A percentile compares a stretch with the other conserved stretches of the same genome.
Evolutionary conservation across 805 yeast genomes (phyloP).

Genomic region (Starmerella vitae): DNA sequence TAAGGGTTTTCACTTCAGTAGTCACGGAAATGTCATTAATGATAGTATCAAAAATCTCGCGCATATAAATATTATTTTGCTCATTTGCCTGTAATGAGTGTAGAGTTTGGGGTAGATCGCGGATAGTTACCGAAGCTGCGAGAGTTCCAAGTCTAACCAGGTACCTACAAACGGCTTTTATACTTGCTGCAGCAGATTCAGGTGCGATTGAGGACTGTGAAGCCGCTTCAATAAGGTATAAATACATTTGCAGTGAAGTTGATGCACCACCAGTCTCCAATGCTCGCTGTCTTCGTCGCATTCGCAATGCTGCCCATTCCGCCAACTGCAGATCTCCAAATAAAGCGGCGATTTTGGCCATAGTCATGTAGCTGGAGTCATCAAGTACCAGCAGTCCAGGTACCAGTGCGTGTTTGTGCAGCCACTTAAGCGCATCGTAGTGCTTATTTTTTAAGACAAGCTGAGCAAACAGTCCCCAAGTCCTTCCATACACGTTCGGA

Average conservation of each 20-base stretch:
- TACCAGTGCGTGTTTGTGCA: slow-evolving; percentile 20
- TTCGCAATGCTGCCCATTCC: slow-evolving; percentile 24
- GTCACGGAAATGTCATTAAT: slow-evolving; percentile 8
- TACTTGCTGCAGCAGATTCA: slow-evolving; percentile 2
- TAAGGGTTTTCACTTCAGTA: slow-evolving; percentile 17
- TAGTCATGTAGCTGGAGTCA: slow-evolving; percentile 21
- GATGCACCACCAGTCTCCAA: background rate
- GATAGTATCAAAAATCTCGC: slow-evolving; percentile 13
- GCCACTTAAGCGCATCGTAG: slow-evolving; percentile 23
- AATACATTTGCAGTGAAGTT: slow-evolving; percentile 10
- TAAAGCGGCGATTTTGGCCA: slow-evolving; percentile 21
- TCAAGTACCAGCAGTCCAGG: slow-evolving; percentile 26
- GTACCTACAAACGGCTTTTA: slow-evolving; percentile 19
- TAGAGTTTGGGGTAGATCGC: slow-evolving; percentile 20
- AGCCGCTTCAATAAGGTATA: slow-evolving; percentile 20
- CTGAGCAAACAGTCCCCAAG: slow-evolving; percentile 26
- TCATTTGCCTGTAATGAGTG: slow-evolving; percentile 9
- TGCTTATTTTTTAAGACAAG: slow-evolving; percentile 17
- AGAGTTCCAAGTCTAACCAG: slow-evolving; percentile 18
- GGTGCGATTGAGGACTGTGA: slow-evolving; percentile 9
- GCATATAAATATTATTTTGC: slow-evolving; percentile 2
- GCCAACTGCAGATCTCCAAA: slow-evolving; percentile 24
- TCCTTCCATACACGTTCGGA: slow-evolving; percentile 21
- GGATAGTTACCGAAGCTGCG: slow-evolving; percentile 13
- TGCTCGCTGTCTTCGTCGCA: slow-evolving; percentile 21